phyloP scores from a whole-genome alignment of 805 yeast genomes.

The Pichia deserticola region DNA sequence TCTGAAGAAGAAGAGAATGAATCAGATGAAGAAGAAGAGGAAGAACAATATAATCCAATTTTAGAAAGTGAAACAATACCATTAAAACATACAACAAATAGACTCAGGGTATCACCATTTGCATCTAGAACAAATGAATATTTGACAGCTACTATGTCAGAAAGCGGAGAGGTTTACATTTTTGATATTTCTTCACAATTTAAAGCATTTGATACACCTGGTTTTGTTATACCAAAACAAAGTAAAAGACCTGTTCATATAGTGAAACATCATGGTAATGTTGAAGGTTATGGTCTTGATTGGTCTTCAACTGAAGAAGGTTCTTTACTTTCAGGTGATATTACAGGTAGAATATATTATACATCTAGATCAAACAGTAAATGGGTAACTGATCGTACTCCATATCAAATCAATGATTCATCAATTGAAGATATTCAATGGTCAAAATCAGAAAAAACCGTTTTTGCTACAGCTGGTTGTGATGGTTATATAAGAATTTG shows the following conservation, averaged over 20 bases:
- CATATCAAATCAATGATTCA: slow-evolving; percentile 60
- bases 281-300: slow-evolving; percentile 96
- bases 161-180: slow-evolving; percentile 81
- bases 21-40: slow-evolving; percentile 62
- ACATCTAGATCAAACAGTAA: slow-evolving; percentile 69
- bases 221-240: slow-evolving; percentile 68
- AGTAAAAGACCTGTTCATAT: slow-evolving; percentile 79
- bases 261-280: slow-evolving; percentile 77
- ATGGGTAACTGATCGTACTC: slow-evolving; percentile 82
- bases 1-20: slow-evolving; percentile 74
- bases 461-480: slow-evolving; percentile 89
- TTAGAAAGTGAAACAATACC: slow-evolving; percentile 80
- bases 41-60: slow-evolving; percentile 67
- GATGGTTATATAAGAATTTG: slow-evolving; percentile 91
- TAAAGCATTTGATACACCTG: slow-evolving; percentile 84
- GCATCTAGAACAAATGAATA: slow-evolving; percentile 69
- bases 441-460: slow-evolving; percentile 88
- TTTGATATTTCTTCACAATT: slow-evolving; percentile 76
- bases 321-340: slow-evolving; percentile 79
- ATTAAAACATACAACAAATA: slow-evolving; percentile 76
- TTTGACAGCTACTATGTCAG: slow-evolving; percentile 81
- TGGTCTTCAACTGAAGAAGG: slow-evolving; percentile 93
- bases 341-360: slow-evolving; percentile 71
- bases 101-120: slow-evolving; percentile 79
- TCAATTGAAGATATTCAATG: slow-evolving; percentile 97